phyloP scores from a whole-genome alignment of 768 basidiomycete species.

The Podaxis pistillaris region DNA sequence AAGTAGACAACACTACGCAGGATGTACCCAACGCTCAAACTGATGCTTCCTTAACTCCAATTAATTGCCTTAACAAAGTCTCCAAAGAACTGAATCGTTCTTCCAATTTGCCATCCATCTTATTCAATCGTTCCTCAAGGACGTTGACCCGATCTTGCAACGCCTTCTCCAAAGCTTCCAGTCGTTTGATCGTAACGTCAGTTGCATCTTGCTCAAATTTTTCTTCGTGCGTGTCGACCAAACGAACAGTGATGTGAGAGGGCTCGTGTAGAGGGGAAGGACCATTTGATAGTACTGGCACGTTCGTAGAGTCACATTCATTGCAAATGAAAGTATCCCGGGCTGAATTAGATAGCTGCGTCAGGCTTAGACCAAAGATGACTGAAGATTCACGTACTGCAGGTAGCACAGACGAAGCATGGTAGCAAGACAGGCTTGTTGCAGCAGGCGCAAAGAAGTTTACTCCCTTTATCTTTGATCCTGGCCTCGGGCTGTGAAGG shows the following conservation, averaged over 20 bases:
- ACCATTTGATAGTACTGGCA: conserved; percentile 14
- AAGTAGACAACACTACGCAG: neutral
- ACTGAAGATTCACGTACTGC: conserved; percentile 17
- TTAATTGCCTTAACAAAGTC: neutral
- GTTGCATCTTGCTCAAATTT: conserved; percentile 23
- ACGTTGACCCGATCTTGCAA: conserved; percentile 20
- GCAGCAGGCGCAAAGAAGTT: conserved; percentile 23
- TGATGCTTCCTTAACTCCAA: neutral
- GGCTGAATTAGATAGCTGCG: conserved; percentile 17
- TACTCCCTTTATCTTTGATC: conserved; percentile 3
- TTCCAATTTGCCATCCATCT: conserved; percentile 18
- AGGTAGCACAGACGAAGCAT: conserved; percentile 26
- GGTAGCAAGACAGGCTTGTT: conserved; percentile 19
- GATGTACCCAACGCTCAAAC: neutral
- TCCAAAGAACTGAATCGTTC: conserved; percentile 13
- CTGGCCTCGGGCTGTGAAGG: neutral
- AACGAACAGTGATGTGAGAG: conserved; percentile 28
- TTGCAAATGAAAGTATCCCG: conserved; percentile 32
- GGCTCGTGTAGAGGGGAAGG: conserved; percentile 20
- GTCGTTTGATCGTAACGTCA: conserved; percentile 15
- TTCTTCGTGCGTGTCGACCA: conserved; percentile 28
- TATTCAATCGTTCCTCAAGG: conserved; percentile 23
- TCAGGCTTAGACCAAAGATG: neutral
- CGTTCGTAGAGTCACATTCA: conserved; percentile 27
- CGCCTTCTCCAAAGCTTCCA: conserved; percentile 24